Evolutionary conservation across 2,329 filamentous ascomycete species (phyloP).

Genomic region (Colletotrichum echinochloae): DNA sequence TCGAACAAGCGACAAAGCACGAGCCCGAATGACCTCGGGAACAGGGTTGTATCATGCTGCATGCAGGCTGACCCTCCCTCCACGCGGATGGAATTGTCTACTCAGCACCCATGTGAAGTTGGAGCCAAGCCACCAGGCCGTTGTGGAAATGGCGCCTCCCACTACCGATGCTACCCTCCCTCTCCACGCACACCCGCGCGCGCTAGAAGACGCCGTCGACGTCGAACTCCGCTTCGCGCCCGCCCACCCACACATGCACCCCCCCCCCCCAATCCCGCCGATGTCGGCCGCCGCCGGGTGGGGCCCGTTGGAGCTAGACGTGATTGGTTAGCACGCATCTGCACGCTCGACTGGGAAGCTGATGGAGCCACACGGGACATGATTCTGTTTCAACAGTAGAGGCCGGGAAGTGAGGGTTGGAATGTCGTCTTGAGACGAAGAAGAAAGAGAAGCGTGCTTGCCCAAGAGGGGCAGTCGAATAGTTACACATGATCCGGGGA

Average conservation of each 20-base stretch:
- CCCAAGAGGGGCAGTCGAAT: no score
- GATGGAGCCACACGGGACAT: no score
- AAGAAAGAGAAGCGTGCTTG: no score
- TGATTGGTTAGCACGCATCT: background rate
- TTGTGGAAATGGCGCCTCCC: constrained; percentile 6
- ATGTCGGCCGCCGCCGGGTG: constrained; percentile 8
- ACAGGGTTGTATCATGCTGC: constrained; percentile 23
- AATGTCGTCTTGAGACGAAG: no score
- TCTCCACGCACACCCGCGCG: background rate
- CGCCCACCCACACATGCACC: background rate
- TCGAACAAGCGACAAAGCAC: background rate
- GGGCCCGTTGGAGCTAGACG: background rate
- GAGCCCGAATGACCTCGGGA: constrained; percentile 18
- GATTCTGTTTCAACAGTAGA: no score
- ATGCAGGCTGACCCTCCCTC: constrained; percentile 14
- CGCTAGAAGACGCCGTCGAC: constrained; percentile 3
- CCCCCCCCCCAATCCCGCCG: background rate
- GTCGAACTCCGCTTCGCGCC: background rate
- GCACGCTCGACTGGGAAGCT: background rate
- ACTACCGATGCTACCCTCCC: background rate
- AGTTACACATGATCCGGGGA: no score
- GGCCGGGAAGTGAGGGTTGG: no score
- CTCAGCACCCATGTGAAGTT: constrained; percentile 18
- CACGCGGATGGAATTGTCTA: background rate
- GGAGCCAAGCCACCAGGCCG: constrained; percentile 4